Evolutionary conservation across 2,329 filamentous ascomycete species (phyloP).

Genomic region (Capronia epimyces): DNA sequence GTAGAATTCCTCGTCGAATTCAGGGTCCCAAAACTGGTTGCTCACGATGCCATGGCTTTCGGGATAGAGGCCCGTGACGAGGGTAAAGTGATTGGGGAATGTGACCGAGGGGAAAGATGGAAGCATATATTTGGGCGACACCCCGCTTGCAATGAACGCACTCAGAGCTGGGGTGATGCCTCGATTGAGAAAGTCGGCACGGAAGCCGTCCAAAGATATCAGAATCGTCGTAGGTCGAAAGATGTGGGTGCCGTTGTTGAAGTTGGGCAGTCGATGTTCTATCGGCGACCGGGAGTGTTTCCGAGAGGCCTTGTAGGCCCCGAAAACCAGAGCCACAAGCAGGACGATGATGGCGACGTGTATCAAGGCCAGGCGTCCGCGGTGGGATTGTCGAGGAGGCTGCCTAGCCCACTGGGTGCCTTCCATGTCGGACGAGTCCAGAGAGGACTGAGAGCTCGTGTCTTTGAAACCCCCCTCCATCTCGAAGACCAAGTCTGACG

Average conservation of each 20-base stretch:
- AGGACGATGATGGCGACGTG: slow-evolving; percentile 44
- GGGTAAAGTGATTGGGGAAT: slow-evolving; percentile 92
- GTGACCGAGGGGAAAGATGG: slow-evolving; percentile 95
- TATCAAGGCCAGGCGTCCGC: slow-evolving; percentile 21
- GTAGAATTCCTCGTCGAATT: slow-evolving; percentile 70
- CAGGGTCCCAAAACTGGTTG: slow-evolving; percentile 90
- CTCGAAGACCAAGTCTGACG: slow-evolving; percentile 74
- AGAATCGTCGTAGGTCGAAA: slow-evolving; percentile 91
- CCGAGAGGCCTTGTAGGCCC: slow-evolving; percentile 53
- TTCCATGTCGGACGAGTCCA: slow-evolving; percentile 52
- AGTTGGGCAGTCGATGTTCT: slow-evolving; percentile 27
- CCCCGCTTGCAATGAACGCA: slow-evolving; percentile 70
- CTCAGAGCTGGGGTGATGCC: slow-evolving; percentile 77
- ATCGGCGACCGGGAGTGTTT: slow-evolving; percentile 26
- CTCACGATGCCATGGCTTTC: slow-evolving; percentile 90
- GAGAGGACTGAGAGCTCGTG: slow-evolving; percentile 58
- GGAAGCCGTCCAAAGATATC: slow-evolving; percentile 91
- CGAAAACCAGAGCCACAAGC: slow-evolving; percentile 52
- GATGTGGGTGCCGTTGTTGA: slow-evolving; percentile 76
- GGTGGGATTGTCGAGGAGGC: slow-evolving; percentile 27
- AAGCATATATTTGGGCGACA: slow-evolving; percentile 86
- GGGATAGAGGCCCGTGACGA: slow-evolving; percentile 86
- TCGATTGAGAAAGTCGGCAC: slow-evolving; percentile 83
- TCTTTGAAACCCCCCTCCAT: slow-evolving; percentile 74
- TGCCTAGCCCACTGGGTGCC: slow-evolving; percentile 36